Evolutionary conservation across 2,329 filamentous ascomycete genomes (phyloP), one percentile per base, ranked within the genome.

Genomic region (Aureobasidium musti): DNA sequence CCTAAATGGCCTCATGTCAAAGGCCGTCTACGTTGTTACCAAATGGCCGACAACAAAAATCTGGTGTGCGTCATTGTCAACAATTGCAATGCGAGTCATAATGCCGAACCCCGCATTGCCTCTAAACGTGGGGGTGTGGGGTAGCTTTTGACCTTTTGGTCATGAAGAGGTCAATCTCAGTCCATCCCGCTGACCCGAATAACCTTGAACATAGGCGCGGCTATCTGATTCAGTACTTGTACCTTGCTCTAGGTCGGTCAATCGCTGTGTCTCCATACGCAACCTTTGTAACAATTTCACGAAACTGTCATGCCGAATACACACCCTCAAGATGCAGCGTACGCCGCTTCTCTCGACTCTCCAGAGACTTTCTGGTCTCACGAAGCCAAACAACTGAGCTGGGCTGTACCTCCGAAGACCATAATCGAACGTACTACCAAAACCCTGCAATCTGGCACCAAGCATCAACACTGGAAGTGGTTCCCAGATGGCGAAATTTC

Each of bases 401-500:
- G 93, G 93, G 89, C 96, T 78, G 89, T 87, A 73, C 83, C 85
- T 65, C 93, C 93, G 8, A 84, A 84, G 14, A 81, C 83, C 0
- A 84, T 86, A 0, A 83, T 96, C 26, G 79, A 80, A 3, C 81
- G 79, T 45, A 84, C 82, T 23, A 86, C 83, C 56, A 93, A 91
- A 77, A 86, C 81, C 8, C 81, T 95, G 4, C 78, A 82, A 63
- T 84, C 79, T 70, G 88, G 87, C 66, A 78, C 82, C n/a, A 80
- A 82, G 19, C 88, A 96, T 74, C 83, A 87, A 49, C 87, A 90
- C 74, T 97, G 93, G 92, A 86, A 87, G 69, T 98, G 94, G 94
- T 97, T 96, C 72, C 86, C 91, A 0, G 91, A 87, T 69, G 94
- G 93, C 69, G 88, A 95, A 79, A 91, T 98, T 71, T 95, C 90